Evolutionary conservation across 352 stramenopile genomes (phyloP).

Genomic region (Saprolegnia diclina): DNA sequence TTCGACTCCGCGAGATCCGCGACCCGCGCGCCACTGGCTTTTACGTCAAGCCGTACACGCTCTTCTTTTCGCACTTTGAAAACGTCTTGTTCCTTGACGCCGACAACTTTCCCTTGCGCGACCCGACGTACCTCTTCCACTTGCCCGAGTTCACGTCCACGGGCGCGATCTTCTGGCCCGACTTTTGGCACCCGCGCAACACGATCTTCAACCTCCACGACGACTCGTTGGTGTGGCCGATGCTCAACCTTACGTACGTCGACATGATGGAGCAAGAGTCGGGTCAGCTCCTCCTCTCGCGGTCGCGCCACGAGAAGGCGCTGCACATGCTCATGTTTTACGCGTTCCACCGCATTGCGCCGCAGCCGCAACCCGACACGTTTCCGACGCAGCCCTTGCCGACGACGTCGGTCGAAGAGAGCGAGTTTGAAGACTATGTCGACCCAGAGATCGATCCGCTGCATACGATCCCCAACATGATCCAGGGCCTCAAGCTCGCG

Average conservation of each 20-base stretch:
- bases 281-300: slow-evolving; percentile 64
- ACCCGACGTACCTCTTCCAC: slow-evolving; percentile 49
- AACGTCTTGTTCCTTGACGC: slow-evolving; percentile 51
- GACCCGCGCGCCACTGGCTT: slow-evolving; percentile 41
- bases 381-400: background rate
- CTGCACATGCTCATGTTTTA: slow-evolving; percentile 61
- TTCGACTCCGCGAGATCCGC: slow-evolving; percentile 44
- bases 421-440: background rate
- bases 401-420: background rate
- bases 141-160: slow-evolving; percentile 25
- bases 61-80: slow-evolving; percentile 54
- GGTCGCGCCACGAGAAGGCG: slow-evolving; percentile 33
- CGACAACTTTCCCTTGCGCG: slow-evolving; percentile 54
- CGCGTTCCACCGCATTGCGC: slow-evolving; percentile 37
- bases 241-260: slow-evolving; percentile 52
- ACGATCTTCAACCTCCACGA: slow-evolving; percentile 68
- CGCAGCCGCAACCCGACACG: background rate
- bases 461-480: slow-evolving; percentile 36
- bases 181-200: slow-evolving; percentile 66
- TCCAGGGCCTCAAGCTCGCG: slow-evolving; percentile 52
- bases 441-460: slow-evolving; percentile 34
- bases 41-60: slow-evolving; percentile 49
- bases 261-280: slow-evolving; percentile 81
- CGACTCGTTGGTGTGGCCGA: slow-evolving; percentile 53
- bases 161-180: slow-evolving; percentile 43